These are phyloP conservation scores for Auxenochlorella protothecoides DNA, from an alignment of 139 green algal species.

Conservation along the genomic window DNA sequence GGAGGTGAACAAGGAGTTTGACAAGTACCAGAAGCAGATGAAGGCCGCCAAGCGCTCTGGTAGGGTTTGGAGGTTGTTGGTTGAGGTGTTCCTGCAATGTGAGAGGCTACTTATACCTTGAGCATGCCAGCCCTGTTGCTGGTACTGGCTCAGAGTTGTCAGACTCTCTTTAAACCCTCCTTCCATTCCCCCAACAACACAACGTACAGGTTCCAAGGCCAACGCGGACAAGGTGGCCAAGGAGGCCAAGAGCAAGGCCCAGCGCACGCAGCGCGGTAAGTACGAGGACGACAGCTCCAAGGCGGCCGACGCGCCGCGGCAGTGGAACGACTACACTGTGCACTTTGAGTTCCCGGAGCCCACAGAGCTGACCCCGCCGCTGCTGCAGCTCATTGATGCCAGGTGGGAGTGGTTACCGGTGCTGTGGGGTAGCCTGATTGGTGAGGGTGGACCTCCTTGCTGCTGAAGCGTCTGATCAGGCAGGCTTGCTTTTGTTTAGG, in stretches of 20 bases:
- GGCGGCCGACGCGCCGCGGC: constrained; percentile 25
- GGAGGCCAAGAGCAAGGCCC: constrained; percentile 53
- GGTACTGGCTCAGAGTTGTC: too few relatives aligned
- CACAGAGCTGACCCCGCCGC: constrained; percentile 75
- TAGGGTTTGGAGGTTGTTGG: not conserved
- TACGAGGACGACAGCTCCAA: constrained; percentile 37
- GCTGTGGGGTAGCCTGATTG: too few relatives aligned
- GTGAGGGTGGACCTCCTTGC: too few relatives aligned
- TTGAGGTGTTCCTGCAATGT: not conserved
- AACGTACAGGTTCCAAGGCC: constrained; percentile 29
- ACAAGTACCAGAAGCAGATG: constrained; percentile 91
- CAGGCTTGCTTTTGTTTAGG: too few relatives aligned
- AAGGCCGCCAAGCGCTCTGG: constrained; percentile 68
- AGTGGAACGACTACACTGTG: constrained; percentile 75
- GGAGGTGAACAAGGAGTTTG: constrained; percentile 83
- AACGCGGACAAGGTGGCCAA: constrained; percentile 48
- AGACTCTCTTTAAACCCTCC: too few relatives aligned
- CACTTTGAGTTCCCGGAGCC: constrained; percentile 95
- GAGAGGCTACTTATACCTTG: too few relatives aligned
- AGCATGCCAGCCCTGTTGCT: too few relatives aligned
- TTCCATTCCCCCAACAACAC: not conserved
- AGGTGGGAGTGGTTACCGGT: not conserved
- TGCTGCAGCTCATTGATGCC: constrained; percentile 68
- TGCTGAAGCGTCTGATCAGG: too few relatives aligned
- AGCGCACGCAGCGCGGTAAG: constrained; percentile 25